Conservation (phyloP, 73 alveolate genomes). For the Paramecium primaurelia region DNA sequence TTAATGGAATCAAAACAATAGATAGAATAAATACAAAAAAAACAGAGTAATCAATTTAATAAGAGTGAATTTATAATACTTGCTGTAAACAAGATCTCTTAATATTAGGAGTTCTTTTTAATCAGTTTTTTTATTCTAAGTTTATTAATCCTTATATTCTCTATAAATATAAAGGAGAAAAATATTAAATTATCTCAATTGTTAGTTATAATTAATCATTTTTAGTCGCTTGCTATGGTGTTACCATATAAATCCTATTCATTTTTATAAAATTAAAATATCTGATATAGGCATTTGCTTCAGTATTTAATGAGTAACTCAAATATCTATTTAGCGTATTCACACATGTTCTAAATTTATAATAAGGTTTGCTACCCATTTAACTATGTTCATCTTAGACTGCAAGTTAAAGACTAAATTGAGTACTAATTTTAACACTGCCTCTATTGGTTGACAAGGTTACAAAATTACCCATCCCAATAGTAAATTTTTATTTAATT, state of each 20-base stretch:
- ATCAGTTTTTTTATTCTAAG: not conserved
- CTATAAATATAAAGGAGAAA: not conserved
- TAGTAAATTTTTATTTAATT: too few species aligned
- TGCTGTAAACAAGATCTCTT: not conserved
- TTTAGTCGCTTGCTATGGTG: not conserved
- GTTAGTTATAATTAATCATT: not conserved
- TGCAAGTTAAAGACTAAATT: too few species aligned
- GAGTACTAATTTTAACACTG: too few species aligned
- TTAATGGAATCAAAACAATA: constrained; percentile 29
- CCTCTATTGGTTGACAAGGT: too few species aligned
- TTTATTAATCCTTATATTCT: not conserved
- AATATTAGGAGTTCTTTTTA: not conserved
- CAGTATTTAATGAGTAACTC: too few species aligned
- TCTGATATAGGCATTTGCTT: not conserved
- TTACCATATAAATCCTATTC: not conserved
- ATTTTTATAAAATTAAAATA: not conserved
- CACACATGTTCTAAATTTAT: too few species aligned
- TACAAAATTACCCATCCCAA: too few species aligned
- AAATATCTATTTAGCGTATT: too few species aligned
- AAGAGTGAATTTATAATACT: not conserved
- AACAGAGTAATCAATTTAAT: not conserved
- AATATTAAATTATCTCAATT: not conserved
- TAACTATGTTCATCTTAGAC: too few species aligned
- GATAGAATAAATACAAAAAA: not conserved
- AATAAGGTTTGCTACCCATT: too few species aligned